Evolutionary conservation across 768 basidiomycete species (phyloP).

Genomic region (Podaxis sp.): DNA sequence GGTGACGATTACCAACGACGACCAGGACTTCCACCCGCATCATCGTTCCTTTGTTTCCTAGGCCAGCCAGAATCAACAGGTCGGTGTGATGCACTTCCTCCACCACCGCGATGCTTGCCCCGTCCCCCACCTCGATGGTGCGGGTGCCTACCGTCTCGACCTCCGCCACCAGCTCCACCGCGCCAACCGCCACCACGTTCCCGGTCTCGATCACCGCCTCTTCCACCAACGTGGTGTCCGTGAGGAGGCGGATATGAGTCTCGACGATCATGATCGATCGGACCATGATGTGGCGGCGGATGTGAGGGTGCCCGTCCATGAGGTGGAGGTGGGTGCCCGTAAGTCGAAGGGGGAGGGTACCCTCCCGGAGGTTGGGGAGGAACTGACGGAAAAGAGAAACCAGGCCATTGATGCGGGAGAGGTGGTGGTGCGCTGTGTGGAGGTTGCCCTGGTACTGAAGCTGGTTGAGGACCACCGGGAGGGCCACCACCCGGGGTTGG

Average conservation of each 20-base stretch:
- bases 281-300: conserved; percentile 21
- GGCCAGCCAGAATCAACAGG: conserved; percentile 63
- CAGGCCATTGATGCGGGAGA: conserved; percentile 11
- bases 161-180: conserved; percentile 28
- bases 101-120: conserved; percentile 13
- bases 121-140: conserved; percentile 17
- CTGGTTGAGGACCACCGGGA: conserved; percentile 12
- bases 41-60: conserved; percentile 37
- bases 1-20: conserved; percentile 17
- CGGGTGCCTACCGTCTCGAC: conserved; percentile 27
- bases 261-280: conserved; percentile 21
- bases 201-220: conserved; percentile 33
- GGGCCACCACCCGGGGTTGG: conserved; percentile 18
- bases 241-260: conserved; percentile 31
- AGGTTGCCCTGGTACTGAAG: conserved; percentile 18
- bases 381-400: conserved; percentile 11
- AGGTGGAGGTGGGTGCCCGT: conserved; percentile 12
- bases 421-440: conserved; percentile 14
- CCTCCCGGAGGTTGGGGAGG: conserved; percentile 15
- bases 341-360: conserved; percentile 8
- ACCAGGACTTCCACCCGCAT: conserved; percentile 19
- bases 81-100: conserved; percentile 28
- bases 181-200: conserved; percentile 30
- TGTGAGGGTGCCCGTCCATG: background rate
- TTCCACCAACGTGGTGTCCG: conserved; percentile 30